Conservation (phyloP, 371 early-diverging fungal genomes). For the Mucor circinelloides region DNA sequence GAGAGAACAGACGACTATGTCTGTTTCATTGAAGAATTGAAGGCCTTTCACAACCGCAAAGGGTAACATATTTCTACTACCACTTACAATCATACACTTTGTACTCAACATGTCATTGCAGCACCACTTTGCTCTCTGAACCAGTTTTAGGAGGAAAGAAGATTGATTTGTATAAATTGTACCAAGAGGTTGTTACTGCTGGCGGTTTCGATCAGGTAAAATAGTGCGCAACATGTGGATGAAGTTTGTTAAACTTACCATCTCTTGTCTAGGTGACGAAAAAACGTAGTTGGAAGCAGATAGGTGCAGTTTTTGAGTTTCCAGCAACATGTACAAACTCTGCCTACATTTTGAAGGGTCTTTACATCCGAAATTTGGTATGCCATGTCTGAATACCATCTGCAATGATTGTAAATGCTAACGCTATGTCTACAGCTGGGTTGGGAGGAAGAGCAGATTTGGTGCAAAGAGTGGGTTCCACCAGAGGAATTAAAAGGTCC, state of each 20-base stretch:
- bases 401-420: neutral
- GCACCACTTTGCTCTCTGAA: constrained; percentile 66
- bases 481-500: constrained; percentile 46
- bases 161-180: constrained; percentile 71
- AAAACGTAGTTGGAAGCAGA: constrained; percentile 76
- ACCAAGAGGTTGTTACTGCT: constrained; percentile 63
- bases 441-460: constrained; percentile 54
- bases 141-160: constrained; percentile 78
- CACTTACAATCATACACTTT: neutral
- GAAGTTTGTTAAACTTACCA: neutral
- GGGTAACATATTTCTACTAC: constrained; percentile 53
- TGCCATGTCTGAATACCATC: neutral
- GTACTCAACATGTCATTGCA: constrained; percentile 17
- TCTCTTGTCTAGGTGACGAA: constrained; percentile 58
- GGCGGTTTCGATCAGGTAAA: constrained; percentile 76
- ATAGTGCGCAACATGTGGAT: neutral
- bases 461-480: constrained; percentile 48
- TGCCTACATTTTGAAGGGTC: constrained; percentile 77
- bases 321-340: constrained; percentile 82
- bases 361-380: constrained; percentile 69
- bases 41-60: constrained; percentile 67
- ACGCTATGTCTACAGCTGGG: constrained; percentile 37
- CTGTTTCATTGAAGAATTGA: constrained; percentile 69
- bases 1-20: constrained; percentile 74
- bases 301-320: constrained; percentile 73